phyloP scores from a whole-genome alignment of 2,329 filamentous ascomycete species.

The Neonectria hederae region DNA sequence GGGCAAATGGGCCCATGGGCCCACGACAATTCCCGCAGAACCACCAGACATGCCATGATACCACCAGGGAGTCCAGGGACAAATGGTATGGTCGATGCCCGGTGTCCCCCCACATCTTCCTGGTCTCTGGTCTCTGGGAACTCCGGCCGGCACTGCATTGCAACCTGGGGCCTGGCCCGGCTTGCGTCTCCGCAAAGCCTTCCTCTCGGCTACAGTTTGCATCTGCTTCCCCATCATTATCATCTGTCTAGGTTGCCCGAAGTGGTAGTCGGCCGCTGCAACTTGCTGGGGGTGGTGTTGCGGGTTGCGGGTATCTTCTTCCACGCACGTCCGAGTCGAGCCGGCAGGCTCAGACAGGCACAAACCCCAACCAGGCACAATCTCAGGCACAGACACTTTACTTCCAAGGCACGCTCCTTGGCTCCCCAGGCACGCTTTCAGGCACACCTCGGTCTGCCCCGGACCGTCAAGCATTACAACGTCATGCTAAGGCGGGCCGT shows the following conservation, averaged over 20 bases:
- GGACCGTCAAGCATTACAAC: constrained; percentile 1
- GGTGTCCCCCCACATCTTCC: constrained; percentile 7
- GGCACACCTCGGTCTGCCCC: constrained; percentile 1
- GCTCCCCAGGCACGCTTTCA: not conserved
- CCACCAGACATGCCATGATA: constrained; percentile 22
- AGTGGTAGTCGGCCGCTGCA: constrained; percentile 13
- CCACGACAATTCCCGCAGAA: constrained; percentile 23
- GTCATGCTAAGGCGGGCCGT: constrained; percentile 13
- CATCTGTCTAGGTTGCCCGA: constrained; percentile 11
- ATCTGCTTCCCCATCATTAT: constrained; percentile 21
- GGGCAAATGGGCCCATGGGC: constrained; percentile 12
- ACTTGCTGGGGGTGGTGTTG: constrained; percentile 1
- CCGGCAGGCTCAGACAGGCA: not conserved
- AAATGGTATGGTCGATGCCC: constrained; percentile 15
- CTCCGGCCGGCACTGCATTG: constrained; percentile 25
- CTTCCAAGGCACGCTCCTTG: not conserved
- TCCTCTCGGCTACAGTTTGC: constrained; percentile 7
- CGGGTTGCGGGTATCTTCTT: constrained; percentile 1
- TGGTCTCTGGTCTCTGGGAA: constrained; percentile 20
- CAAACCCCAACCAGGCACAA: not conserved
- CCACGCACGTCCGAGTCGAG: constrained; percentile 1
- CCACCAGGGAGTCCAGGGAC: constrained; percentile 16
- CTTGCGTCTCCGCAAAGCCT: not conserved
- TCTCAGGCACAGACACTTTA: not conserved
- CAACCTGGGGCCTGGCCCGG: constrained; percentile 1